Percentiles rank a stretch among this genome's conserved stretches.
Evolutionary conservation across 176 grass and related monocot species (phyloP).

Genomic region (Paspalum notatum): DNA sequence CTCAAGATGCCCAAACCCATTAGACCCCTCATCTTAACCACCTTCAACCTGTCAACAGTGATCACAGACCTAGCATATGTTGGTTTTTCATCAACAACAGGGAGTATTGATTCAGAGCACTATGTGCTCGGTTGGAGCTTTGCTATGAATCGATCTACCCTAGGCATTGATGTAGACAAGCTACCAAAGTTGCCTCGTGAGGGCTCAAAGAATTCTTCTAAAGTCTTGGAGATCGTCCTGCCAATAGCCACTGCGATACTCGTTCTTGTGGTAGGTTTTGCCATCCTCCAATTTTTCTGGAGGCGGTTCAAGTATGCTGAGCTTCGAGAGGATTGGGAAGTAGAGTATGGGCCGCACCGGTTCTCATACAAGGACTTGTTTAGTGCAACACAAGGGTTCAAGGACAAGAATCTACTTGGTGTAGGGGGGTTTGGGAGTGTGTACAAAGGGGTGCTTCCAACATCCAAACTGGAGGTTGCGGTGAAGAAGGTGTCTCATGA

Average conservation of each 20-base stretch:
- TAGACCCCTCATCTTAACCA: neutral
- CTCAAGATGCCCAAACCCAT: neutral
- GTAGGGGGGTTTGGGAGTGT: conserved; percentile 44
- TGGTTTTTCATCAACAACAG: neutral
- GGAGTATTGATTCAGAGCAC: neutral
- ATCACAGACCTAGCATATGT: neutral
- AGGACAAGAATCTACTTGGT: conserved; percentile 30
- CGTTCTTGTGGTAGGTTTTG: neutral
- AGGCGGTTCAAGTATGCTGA: neutral
- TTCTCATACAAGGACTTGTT: conserved; percentile 41
- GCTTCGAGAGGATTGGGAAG: conserved; percentile 41
- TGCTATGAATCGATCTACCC: neutral
- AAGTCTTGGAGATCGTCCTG: neutral
- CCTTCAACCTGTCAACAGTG: neutral
- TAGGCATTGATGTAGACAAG: conserved; percentile 6
- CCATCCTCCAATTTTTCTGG: neutral
- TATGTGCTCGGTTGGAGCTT: conserved; percentile 31
- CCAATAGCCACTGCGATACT: neutral
- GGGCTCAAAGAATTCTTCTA: neutral
- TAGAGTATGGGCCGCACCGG: neutral
- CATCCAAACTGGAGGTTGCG: conserved; percentile 20
- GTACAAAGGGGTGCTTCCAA: conserved; percentile 32
- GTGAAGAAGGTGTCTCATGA: conserved; percentile 38
- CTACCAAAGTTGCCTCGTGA: conserved; percentile 1
- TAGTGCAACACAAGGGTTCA: conserved; percentile 34